A percentile compares a stretch with the other conserved stretches of the same genome.
phyloP scores from a whole-genome alignment of 345 rosid genomes.

The Trapa incisa region DNA sequence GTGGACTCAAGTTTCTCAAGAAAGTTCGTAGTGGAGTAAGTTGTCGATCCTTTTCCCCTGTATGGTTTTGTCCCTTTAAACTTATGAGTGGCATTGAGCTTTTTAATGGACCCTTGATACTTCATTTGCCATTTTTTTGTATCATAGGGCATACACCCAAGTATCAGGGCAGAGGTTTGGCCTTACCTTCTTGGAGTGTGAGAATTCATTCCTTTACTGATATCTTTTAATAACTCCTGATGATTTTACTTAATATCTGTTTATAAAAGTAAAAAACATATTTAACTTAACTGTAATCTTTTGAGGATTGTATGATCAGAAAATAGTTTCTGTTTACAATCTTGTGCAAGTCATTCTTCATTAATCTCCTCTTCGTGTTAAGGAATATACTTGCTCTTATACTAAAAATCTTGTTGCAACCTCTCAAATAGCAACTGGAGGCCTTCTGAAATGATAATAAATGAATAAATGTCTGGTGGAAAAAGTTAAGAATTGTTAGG shows the following conservation, averaged over 20 bases:
- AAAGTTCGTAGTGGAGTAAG: conserved; percentile 90
- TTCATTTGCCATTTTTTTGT: background rate
- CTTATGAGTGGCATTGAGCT: background rate
- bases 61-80: background rate
- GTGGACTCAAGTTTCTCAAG: conserved; percentile 68
- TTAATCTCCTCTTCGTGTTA: background rate
- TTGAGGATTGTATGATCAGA: background rate
- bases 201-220: conserved; percentile 19
- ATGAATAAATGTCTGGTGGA: background rate
- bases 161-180: conserved; percentile 85
- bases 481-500: background rate
- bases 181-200: conserved; percentile 98
- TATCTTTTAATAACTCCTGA: background rate
- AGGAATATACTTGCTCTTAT: background rate
- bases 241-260: background rate
- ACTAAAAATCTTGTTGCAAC: background rate
- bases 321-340: background rate
- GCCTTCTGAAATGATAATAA: background rate
- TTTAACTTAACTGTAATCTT: background rate
- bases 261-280: background rate
- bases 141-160: conserved; percentile 84
- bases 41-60: conserved; percentile 11
- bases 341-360: background rate
- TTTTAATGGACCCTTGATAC: background rate
- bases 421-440: background rate